Percentiles rank a stretch among this genome's conserved stretches.
phyloP scores from a whole-genome alignment of 495 filamentous ascomycete species.

The Usnea hakonensis region DNA sequence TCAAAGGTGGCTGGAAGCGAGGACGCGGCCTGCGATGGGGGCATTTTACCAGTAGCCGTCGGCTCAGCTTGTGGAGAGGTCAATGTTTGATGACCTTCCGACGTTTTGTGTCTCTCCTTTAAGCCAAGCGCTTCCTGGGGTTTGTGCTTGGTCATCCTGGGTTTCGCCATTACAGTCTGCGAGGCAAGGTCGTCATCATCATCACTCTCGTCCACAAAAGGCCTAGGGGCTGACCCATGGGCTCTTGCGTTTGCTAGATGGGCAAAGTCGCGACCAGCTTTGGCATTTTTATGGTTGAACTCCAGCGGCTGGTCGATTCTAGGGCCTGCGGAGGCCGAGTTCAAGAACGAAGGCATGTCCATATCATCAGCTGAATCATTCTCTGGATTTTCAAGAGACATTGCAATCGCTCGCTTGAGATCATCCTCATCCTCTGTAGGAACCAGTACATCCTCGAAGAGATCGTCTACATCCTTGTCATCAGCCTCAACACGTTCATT shows the following conservation, averaged over 20 bases:
- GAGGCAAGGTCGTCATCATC: constrained; percentile 47
- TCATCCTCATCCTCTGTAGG: constrained; percentile 54
- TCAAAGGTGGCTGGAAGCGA: constrained; percentile 52
- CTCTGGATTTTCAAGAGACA: constrained; percentile 53
- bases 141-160: constrained; percentile 33
- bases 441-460: constrained; percentile 34
- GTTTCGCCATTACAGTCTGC: constrained; percentile 48
- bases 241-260: constrained; percentile 26
- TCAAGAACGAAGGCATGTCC: constrained; percentile 2
- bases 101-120: constrained; percentile 1
- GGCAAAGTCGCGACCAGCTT: constrained; percentile 25
- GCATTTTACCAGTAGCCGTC: constrained; percentile 8
- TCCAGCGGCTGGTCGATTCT: constrained; percentile 21
- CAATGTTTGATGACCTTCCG: not conserved
- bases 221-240: constrained; percentile 15
- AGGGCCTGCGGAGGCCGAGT: constrained; percentile 12
- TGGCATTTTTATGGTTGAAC: constrained; percentile 26
- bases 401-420: constrained; percentile 69
- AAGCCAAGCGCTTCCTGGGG: constrained; percentile 14
- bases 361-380: constrained; percentile 20
- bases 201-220: constrained; percentile 23
- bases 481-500: constrained; percentile 21
- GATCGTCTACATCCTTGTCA: constrained; percentile 31
- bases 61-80: constrained; percentile 15
- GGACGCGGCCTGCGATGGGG: constrained; percentile 24